phyloP scores from a whole-genome alignment of 169 alveolate genomes.

The Cryptosporidium tyzzeri region DNA sequence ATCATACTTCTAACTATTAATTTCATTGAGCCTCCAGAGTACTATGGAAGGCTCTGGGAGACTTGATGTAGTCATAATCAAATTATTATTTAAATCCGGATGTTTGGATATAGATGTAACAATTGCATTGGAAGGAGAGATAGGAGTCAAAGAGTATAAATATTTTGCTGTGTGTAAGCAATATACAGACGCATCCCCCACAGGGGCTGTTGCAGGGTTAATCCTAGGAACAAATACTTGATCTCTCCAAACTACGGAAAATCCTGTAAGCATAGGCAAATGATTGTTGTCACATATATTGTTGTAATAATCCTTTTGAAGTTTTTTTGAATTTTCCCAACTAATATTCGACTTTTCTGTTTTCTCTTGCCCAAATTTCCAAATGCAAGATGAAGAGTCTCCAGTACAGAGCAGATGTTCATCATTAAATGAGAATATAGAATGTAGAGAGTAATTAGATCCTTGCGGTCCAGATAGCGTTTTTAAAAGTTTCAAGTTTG shows the following conservation, averaged over 20 bases:
- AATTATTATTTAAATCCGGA: neutral
- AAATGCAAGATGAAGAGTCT: slow-evolving; percentile 20
- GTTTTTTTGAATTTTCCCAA: neutral
- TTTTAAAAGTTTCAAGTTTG: slow-evolving; percentile 19
- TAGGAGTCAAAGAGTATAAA: neutral
- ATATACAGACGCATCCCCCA: slow-evolving; percentile 20
- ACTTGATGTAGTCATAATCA: slow-evolving; percentile 58
- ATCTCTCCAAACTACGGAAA: slow-evolving; percentile 32
- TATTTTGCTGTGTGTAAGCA: neutral
- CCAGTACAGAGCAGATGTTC: slow-evolving; percentile 25
- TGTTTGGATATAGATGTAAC: slow-evolving; percentile 35
- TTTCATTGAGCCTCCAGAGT: slow-evolving; percentile 12
- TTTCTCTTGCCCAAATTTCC: slow-evolving; percentile 25
- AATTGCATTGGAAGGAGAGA: slow-evolving; percentile 1
- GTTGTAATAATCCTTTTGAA: neutral
- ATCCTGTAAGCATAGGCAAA: slow-evolving; percentile 34
- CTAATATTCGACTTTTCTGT: neutral
- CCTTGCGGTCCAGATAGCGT: slow-evolving; percentile 40
- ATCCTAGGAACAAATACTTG: slow-evolving; percentile 33
- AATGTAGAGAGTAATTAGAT: slow-evolving; percentile 17
- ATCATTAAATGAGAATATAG: slow-evolving; percentile 43
- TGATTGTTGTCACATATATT: too few relatives aligned
- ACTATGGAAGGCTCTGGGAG: slow-evolving; percentile 37
- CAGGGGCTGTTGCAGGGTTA: neutral
- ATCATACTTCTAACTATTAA: neutral